A percentile compares a stretch with the other conserved stretches of the same genome.
Conservation (phyloP, 2,329 filamentous ascomycete genomes). For the Verticillium isaacii region DNA sequence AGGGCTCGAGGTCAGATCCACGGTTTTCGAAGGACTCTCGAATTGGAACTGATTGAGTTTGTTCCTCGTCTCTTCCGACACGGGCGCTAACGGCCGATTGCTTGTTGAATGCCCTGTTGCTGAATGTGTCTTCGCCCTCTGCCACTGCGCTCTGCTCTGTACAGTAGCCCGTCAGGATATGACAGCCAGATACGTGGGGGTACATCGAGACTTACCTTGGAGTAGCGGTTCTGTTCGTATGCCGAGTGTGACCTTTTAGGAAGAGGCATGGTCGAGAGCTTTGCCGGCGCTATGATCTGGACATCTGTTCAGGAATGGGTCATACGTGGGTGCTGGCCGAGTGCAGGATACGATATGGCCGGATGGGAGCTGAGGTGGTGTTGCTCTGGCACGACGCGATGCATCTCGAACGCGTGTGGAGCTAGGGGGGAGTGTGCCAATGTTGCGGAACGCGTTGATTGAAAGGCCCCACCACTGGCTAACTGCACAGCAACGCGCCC, state of each 20-base stretch:
- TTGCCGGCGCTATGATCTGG: conserved; percentile 2
- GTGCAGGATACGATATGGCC: not conserved
- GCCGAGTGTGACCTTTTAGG: conserved; percentile 33
- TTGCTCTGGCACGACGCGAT: not conserved
- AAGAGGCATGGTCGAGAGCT: conserved; percentile 22
- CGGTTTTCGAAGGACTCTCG: conserved; percentile 15
- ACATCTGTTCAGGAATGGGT: not conserved
- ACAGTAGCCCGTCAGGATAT: conserved; percentile 2
- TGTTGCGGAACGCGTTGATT: not conserved
- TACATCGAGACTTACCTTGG: conserved; percentile 22
- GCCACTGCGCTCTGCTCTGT: conserved; percentile 43
- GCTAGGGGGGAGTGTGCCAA: not conserved
- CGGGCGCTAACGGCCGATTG: conserved; percentile 35
- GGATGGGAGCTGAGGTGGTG: not conserved
- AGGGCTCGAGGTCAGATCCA: not conserved
- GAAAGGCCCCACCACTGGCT: not conserved
- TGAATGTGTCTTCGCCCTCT: conserved; percentile 49
- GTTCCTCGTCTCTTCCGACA: conserved; percentile 55
- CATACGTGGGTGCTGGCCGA: not conserved
- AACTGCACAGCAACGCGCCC: not conserved
- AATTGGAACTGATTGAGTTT: conserved; percentile 57
- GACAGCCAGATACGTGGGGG: conserved; percentile 5
- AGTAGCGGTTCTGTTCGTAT: conserved; percentile 17
- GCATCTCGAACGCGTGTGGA: not conserved
- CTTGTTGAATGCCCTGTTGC: conserved; percentile 28